Base-by-base conservation (phyloP, 805 yeast species). In the Phaffomyces opuntiae region DNA sequence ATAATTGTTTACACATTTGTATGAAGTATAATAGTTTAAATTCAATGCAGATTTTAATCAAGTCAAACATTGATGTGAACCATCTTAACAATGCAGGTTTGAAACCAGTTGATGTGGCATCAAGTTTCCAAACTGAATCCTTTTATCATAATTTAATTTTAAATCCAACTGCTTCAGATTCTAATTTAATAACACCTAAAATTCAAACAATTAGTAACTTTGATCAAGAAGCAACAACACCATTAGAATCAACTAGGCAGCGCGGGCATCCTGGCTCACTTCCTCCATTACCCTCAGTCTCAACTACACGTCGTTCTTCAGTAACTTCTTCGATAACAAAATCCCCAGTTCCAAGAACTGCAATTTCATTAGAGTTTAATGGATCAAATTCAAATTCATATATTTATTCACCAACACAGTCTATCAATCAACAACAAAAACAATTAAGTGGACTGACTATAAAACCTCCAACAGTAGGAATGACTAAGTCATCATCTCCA, bases 1-100 rank as follows among this genome's bases (percentile, higher is more conserved):
- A 88, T 57, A 81, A 95, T 3, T 87, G 96, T 0, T 66, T 91
- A 37, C 98, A 91, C 63, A 69, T 84, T 43, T 95, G 96, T 0
- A 74, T 87, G 53, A 82, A 83, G 45, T 77, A 73, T 54, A 91
- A 90, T 7, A 75, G 78, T 49, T 55, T 75, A 14, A 75, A 75
- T 40, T 80, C 86, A 39, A 63, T 80, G 49, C 70, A 75, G 43
- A 58, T 81, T 32, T 63, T 85, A 38, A 61, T 82, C 0, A 68
- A 66, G 16, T 67, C 76, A 29, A 69, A 73, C 19, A 76, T 78
- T 1, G 75, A 79, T 48, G 72, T 72, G 35, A 63, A 68, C 21
- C 55, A 71, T 21, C 60, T 67, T 33, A 87, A 87, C 60, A 60
- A 64, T 13, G 70, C 71, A n/a, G 84, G 86, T 4, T 80, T 88